A percentile compares a stretch with the other conserved stretches of the same genome.
Conservation (phyloP, 208 protist genomes). For the Acanthamoeba healyi region DNA sequence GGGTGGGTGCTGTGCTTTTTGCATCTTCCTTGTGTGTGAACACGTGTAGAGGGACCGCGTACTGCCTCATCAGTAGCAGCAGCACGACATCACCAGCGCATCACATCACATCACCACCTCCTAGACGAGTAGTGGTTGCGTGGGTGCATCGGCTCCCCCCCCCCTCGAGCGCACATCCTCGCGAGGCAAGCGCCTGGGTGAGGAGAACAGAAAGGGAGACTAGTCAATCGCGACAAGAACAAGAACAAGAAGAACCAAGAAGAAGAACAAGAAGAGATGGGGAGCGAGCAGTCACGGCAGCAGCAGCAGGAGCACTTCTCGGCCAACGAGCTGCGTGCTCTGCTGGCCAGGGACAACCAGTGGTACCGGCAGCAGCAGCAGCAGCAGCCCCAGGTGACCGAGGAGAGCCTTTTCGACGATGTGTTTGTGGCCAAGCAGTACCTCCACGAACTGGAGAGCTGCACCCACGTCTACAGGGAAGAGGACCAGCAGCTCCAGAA, state of each 20-base stretch:
- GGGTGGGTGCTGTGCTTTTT: too few species aligned
- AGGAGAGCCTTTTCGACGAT: constrained; percentile 23
- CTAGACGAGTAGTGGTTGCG: too few species aligned
- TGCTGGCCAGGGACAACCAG: constrained; percentile 18
- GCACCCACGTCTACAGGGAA: constrained; percentile 21
- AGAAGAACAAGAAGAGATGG: background rate
- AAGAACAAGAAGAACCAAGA: background rate
- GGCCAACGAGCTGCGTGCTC: constrained; percentile 22
- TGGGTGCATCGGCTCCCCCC: too few species aligned
- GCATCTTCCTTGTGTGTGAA: too few species aligned
- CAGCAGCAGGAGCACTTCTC: background rate
- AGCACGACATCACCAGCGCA: too few species aligned
- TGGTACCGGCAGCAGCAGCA: background rate
- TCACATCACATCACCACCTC: too few species aligned
- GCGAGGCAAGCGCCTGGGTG: too few species aligned
- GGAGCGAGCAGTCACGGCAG: background rate
- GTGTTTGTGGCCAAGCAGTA: constrained; percentile 47
- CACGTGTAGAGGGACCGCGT: too few species aligned
- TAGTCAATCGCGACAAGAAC: background rate
- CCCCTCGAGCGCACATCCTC: too few species aligned
- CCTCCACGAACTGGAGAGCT: constrained; percentile 37
- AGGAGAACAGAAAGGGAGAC: too few species aligned
- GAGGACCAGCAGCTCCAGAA: constrained; percentile 1
- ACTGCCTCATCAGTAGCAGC: too few species aligned
- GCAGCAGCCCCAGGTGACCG: background rate